Base-by-base conservation (phyloP, 2,329 filamentous ascomycete species). In the Paradendryphiella salina region DNA sequence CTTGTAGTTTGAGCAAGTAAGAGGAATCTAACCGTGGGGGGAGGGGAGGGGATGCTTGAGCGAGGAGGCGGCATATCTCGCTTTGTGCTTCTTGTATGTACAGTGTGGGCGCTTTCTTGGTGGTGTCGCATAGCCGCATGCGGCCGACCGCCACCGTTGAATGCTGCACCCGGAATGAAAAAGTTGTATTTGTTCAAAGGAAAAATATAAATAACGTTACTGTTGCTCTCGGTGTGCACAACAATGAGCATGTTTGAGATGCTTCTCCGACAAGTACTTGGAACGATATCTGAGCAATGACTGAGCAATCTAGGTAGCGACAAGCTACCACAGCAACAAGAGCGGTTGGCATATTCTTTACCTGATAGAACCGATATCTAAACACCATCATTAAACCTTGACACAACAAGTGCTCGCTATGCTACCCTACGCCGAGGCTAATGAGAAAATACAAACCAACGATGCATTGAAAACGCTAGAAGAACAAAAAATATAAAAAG, bases 391-490 rank as follows among this genome's bases (percentile, higher is more conserved):
- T 52, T 35, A 44, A 34, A 23, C 23, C 38, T 23, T 21, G 9
- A 21, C 20, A 17, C 15, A 14, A 14, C n/a, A 33, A 35, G 15
- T 6, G 10, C 35, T 31, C 45, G 34, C 49, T 42, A 47, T 38
- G 49, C 37, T 42, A 52, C 33, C 36, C 10, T 42, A 32, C 45
- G 45, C 48, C 48, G 21, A 20, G 49, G 29, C 40, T 31, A 40
- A 42, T 21, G 32, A 51, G 28, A 47, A 41, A 14, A 44, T 47
- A 20, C 28, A 38, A 23, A 42, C 18, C 29, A 37, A 45, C 31
- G 34, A 54, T 36, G 34, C 23, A 21, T 51, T 46, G 37, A 26
- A 46, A 52, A 58, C 33, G 38, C 46, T 48, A 49, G 46, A 44
- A 11, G 13, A 38, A 28, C 21, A 39, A 3, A 45, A 3, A 31